Evolutionary conservation across 2,329 filamentous ascomycete species (phyloP).

Genomic region (Beauveria australis): DNA sequence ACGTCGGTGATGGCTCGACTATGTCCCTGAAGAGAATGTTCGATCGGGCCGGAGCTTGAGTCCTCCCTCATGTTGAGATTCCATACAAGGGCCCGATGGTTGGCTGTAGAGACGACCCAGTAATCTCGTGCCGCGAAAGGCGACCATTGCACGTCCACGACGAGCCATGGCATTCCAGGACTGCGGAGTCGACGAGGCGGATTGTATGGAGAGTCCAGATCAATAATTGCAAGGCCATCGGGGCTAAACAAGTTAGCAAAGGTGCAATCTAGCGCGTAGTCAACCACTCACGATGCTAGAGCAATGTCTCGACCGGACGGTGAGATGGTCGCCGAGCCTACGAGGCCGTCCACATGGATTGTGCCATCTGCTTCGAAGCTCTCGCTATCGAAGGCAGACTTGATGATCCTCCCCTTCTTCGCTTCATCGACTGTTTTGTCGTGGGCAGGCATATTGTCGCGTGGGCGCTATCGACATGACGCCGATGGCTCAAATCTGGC

Average conservation of each 20-base stretch:
- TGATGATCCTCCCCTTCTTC: slow-evolving; percentile 51
- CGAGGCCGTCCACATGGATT: slow-evolving; percentile 71
- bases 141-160: slow-evolving; percentile 95
- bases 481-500: background rate
- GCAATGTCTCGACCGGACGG: slow-evolving; percentile 86
- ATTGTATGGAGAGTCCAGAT: slow-evolving; percentile 82
- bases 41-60: slow-evolving; percentile 61
- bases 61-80: slow-evolving; percentile 76
- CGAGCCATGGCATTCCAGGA: slow-evolving; percentile 86
- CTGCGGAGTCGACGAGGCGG: slow-evolving; percentile 73
- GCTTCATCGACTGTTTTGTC: slow-evolving; percentile 35
- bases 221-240: slow-evolving; percentile 83
- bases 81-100: slow-evolving; percentile 91
- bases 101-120: slow-evolving; percentile 91
- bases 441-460: slow-evolving; percentile 39
- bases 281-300: slow-evolving; percentile 60
- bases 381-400: slow-evolving; percentile 71
- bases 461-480: background rate
- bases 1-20: slow-evolving; percentile 89
- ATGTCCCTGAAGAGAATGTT: slow-evolving; percentile 77
- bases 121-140: slow-evolving; percentile 83
- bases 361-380: slow-evolving; percentile 81
- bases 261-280: slow-evolving; percentile 22
- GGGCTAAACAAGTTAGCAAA: slow-evolving; percentile 25
- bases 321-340: slow-evolving; percentile 88